Percentiles rank a stretch among this genome's conserved stretches.
These are phyloP conservation scores for Termitomyces sp. DNA, from an alignment of 768 basidiomycete species.

Conservation along the genomic window DNA sequence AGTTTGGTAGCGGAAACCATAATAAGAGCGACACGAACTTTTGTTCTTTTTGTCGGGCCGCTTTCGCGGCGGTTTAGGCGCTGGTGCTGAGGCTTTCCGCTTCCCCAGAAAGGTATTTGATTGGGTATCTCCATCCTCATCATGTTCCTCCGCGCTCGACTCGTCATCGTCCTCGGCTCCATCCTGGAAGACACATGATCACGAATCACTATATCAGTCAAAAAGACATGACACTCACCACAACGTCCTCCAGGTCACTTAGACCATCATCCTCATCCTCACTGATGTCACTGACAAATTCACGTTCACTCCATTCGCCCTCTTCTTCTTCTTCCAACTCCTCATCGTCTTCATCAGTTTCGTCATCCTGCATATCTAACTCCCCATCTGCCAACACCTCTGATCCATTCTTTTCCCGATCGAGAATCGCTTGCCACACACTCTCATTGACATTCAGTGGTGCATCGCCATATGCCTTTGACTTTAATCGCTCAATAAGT, in stretches of 20 bases:
- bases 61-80: slow-evolving; percentile 41
- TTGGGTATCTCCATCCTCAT: slow-evolving; percentile 26
- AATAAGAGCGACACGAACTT: slow-evolving; percentile 34
- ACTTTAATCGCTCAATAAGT: slow-evolving; percentile 90
- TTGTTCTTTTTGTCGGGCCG: slow-evolving; percentile 57
- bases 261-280: slow-evolving; percentile 60
- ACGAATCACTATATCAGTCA: background rate
- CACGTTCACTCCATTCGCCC: slow-evolving; percentile 55
- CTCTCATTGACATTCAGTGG: slow-evolving; percentile 97
- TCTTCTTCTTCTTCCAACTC: slow-evolving; percentile 45
- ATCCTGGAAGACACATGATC: slow-evolving; percentile 18
- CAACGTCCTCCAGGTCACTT: slow-evolving; percentile 66
- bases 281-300: slow-evolving; percentile 74
- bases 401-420: slow-evolving; percentile 60
- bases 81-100: slow-evolving; percentile 48
- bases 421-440: slow-evolving; percentile 91
- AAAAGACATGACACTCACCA: slow-evolving; percentile 35
- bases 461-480: slow-evolving; percentile 95
- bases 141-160: slow-evolving; percentile 36
- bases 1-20: background rate
- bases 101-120: slow-evolving; percentile 55
- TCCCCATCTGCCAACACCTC: slow-evolving; percentile 48
- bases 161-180: slow-evolving; percentile 21
- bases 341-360: slow-evolving; percentile 58
- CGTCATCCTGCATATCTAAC: slow-evolving; percentile 50